phyloP scores from a whole-genome alignment of 2,329 filamentous ascomycete species.

The Ceratocystiopsis brevicomis region DNA sequence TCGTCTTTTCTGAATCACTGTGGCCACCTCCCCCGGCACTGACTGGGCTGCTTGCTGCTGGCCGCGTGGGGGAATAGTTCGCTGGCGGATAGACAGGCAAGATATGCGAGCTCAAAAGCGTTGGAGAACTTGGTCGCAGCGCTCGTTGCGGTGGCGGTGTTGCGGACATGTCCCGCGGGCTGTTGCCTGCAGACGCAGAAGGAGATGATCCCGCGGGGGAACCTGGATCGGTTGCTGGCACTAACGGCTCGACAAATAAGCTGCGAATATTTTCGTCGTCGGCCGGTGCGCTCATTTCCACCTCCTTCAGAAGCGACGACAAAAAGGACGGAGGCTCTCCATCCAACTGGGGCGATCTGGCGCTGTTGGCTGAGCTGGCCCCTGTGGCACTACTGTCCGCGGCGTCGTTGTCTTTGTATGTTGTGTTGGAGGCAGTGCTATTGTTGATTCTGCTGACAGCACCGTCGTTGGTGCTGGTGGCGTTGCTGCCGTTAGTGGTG shows the following conservation, averaged over 20 bases:
- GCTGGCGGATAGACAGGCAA: slow-evolving; percentile 57
- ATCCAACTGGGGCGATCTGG: slow-evolving; percentile 2
- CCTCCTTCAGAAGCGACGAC: slow-evolving; percentile 71
- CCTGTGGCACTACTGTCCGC: too few relatives aligned
- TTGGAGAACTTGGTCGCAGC: slow-evolving; percentile 44
- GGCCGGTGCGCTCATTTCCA: slow-evolving; percentile 45
- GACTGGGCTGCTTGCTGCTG: slow-evolving; percentile 10
- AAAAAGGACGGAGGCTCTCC: slow-evolving; percentile 57
- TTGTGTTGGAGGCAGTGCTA: too few relatives aligned
- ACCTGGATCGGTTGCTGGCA: slow-evolving; percentile 14
- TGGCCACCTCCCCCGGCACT: slow-evolving; percentile 17
- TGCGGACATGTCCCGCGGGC: slow-evolving; percentile 45
- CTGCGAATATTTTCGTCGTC: slow-evolving; percentile 34
- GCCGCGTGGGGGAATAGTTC: slow-evolving; percentile 47
- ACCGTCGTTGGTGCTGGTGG: too few relatives aligned
- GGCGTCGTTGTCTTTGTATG: too few relatives aligned
- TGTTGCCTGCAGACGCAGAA: slow-evolving; percentile 43
- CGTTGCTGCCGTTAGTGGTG: too few relatives aligned
- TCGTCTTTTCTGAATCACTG: slow-evolving; percentile 17
- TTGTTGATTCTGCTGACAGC: too few relatives aligned
- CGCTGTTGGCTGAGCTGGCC: neutral
- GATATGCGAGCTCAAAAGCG: slow-evolving; percentile 48
- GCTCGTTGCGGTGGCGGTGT: slow-evolving; percentile 49
- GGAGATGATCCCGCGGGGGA: slow-evolving; percentile 35
- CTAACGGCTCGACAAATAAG: slow-evolving; percentile 18